These are phyloP conservation scores for Penicillium paneum DNA, from an alignment of 2,329 filamentous ascomycete genomes.

Conservation along the genomic window DNA sequence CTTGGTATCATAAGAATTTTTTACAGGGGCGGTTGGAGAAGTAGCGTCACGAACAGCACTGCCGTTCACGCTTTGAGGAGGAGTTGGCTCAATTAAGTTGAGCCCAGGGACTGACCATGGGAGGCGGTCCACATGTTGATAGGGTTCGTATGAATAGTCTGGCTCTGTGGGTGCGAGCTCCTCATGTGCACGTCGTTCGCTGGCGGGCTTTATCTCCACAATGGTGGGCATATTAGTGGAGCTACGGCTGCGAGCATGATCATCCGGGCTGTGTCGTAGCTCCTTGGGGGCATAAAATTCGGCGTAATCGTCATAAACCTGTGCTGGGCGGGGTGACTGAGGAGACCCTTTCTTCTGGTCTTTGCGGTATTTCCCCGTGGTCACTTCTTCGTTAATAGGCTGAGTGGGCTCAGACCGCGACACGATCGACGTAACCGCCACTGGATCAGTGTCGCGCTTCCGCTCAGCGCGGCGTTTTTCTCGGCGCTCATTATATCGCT, in stretches of 20 bases:
- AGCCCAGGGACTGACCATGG: conserved; percentile 53
- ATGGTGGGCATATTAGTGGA: conserved; percentile 28
- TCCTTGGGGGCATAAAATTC: conserved; percentile 44
- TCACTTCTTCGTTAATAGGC: conserved; percentile 19
- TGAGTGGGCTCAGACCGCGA: conserved; percentile 22
- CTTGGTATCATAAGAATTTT: conserved; percentile 45
- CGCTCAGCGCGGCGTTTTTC: conserved; percentile 43
- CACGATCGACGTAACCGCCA: conserved; percentile 24
- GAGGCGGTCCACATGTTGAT: conserved; percentile 20
- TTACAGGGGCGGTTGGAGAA: conserved; percentile 35
- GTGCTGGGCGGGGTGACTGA: conserved; percentile 30
- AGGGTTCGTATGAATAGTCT: conserved; percentile 15
- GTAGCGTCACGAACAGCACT: conserved; percentile 34
- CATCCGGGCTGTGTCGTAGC: conserved; percentile 39
- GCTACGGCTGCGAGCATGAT: conserved; percentile 24
- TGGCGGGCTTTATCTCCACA: conserved; percentile 32
- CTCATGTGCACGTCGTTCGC: conserved; percentile 18
- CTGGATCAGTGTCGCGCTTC: conserved; percentile 27
- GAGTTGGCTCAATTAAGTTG: conserved; percentile 57
- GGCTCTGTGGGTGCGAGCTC: not conserved
- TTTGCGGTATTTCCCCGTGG: conserved; percentile 11
- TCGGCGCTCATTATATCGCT: conserved; percentile 35
- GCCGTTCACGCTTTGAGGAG: conserved; percentile 48
- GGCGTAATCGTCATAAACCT: conserved; percentile 43
- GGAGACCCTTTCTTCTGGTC: conserved; percentile 29